Conservation (phyloP, 2,329 filamentous ascomycete genomes). For the Nothophoma quercina region DNA sequence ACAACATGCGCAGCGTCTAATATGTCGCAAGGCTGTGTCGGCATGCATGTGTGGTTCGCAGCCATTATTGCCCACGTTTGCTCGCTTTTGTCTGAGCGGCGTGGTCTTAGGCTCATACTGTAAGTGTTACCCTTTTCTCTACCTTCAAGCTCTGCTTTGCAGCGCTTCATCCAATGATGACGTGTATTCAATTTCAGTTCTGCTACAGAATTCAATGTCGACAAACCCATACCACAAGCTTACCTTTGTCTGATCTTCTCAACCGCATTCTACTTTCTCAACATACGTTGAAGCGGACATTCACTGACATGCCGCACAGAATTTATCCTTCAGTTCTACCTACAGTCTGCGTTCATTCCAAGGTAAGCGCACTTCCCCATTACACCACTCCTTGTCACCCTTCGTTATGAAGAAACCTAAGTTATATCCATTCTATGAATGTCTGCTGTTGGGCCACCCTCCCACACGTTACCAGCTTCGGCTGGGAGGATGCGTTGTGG, state of each 20-base stretch:
- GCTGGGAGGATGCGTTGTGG: slow-evolving; percentile 76
- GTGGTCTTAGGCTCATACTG: not conserved
- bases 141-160: slow-evolving; percentile 10
- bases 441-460: slow-evolving; percentile 73
- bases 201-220: slow-evolving; percentile 68
- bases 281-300: slow-evolving; percentile 4
- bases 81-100: not conserved
- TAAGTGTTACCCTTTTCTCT: slow-evolving; percentile 21
- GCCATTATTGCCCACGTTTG: not conserved
- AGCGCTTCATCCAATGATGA: slow-evolving; percentile 41
- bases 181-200: slow-evolving; percentile 63
- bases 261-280: slow-evolving; percentile 3
- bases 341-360: not conserved
- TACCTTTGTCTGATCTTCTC: slow-evolving; percentile 61
- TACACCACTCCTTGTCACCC: slow-evolving; percentile 20
- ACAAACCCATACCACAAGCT: slow-evolving; percentile 62
- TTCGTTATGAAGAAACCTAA: slow-evolving; percentile 64
- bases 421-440: slow-evolving; percentile 69
- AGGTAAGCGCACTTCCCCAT: slow-evolving; percentile 33
- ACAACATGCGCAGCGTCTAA: not conserved
- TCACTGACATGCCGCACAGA: slow-evolving; percentile 30
- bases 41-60: not conserved
- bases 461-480: slow-evolving; percentile 69
- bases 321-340: not conserved
- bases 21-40: not conserved